Base-by-base conservation (phyloP, 495 filamentous ascomycete species). In the Beverwykella pulmonaria region DNA sequence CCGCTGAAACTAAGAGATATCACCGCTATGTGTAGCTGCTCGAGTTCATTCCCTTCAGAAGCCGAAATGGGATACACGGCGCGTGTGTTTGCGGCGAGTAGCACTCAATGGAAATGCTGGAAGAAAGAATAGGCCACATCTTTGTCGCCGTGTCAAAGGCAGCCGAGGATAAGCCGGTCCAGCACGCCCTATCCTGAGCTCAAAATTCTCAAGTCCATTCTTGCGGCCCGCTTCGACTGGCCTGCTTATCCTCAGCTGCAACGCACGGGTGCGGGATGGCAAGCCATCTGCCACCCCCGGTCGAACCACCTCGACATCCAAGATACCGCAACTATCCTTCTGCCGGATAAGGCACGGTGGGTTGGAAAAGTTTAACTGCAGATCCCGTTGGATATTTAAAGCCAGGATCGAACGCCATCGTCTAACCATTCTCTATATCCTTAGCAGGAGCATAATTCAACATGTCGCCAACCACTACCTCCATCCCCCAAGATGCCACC, bases 401-500 rank as follows among this genome's bases (percentile, higher is more conserved):
- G 9, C 9, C 39, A 12, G 39, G 6, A 44, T 14, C 8, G 39
- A 4, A n/a, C 39, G 17, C 17, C 23, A 30, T 54, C 23, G 52
- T 39, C 20, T 23, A 22, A 19, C 8, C 32, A 6, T 17, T 23
- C 9, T n/a, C 53, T n/a, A n/a, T n/a, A n/a, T n/a, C n/a, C n/a
- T n/a, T n/a, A n/a, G n/a, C n/a, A n/a, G n/a, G n/a, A n/a, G 39
- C 39, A n/a, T 50, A n/a, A n/a, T 59, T 26, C 53, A 75, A 47
- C 30, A 72, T 72, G 70, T 46, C 70, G 25, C 49, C 65, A 14
- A 90, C 88, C 71, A 90, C 87, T 47, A 85, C 82, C 61, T 77
- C 86, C 3, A 79, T 89, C 53, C 80, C 86, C 53, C 74, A 83
- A 52, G 68, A 82, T 56, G 86, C 86, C 65, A 82, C 82, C 81